Percentiles rank a stretch among this genome's conserved stretches.
phyloP scores from a whole-genome alignment of 83 land plant species.

The Thuja plicata region DNA sequence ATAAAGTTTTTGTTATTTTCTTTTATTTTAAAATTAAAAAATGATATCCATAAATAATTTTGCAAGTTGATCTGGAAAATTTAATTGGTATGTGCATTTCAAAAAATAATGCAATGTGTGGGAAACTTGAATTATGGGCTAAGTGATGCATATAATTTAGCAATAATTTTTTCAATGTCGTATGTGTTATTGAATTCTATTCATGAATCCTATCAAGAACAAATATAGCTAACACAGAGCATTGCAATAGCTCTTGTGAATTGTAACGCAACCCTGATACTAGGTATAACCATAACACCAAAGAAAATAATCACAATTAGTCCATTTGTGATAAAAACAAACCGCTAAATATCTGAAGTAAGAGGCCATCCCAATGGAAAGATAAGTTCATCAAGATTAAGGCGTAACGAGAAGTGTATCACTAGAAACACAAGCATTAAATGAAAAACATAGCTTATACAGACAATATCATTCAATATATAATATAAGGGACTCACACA shows the following conservation, averaged over 20 bases:
- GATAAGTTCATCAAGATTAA: constrained; percentile 74
- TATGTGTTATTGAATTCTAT: too few species aligned
- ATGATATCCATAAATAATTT: too few species aligned
- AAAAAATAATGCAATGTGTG: too few species aligned
- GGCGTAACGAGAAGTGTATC: constrained; percentile 67
- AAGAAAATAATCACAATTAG: constrained; percentile 48
- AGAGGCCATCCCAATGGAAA: constrained; percentile 52
- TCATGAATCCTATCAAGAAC: not conserved
- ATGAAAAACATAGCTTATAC: constrained; percentile 87
- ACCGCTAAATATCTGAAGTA: constrained; percentile 39
- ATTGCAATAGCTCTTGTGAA: constrained; percentile 82
- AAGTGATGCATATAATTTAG: too few species aligned
- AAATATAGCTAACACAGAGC: constrained; percentile 73
- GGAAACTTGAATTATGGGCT: too few species aligned
- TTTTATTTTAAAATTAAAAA: too few species aligned
- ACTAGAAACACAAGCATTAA: constrained; percentile 89
- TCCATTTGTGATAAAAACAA: constrained; percentile 41
- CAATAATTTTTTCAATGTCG: too few species aligned
- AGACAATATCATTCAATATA: constrained; percentile 47
- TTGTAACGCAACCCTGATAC: constrained; percentile 82
- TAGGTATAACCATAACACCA: constrained; percentile 71
- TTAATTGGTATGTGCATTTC: too few species aligned
- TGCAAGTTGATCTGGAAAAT: too few species aligned
- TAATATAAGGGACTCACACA: constrained; percentile 41
- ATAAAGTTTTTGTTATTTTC: too few species aligned